phyloP scores from a whole-genome alignment of 2,329 filamentous ascomycete genomes.

The Chaetomium sp. region DNA sequence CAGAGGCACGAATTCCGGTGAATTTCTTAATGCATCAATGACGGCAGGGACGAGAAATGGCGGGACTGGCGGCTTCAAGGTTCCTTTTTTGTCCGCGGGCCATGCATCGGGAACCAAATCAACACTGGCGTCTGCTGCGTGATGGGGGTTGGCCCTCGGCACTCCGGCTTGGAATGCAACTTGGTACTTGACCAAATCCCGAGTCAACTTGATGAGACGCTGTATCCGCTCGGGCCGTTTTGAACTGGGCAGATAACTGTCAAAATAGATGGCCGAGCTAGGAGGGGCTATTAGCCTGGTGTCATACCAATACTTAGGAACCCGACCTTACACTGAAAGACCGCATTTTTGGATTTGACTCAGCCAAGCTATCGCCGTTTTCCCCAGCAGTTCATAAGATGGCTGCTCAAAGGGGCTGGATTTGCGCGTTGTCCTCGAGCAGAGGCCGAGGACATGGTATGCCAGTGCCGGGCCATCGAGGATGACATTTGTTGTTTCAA shows the following conservation, averaged over 20 bases:
- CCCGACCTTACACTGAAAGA: slow-evolving; percentile 60
- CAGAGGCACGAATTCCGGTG: slow-evolving; percentile 45
- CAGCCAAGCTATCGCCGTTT: slow-evolving; percentile 63
- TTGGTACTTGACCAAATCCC: slow-evolving; percentile 56
- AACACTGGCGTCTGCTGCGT: slow-evolving; percentile 26
- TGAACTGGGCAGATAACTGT: slow-evolving; percentile 71
- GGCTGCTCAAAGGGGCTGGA: slow-evolving; percentile 56
- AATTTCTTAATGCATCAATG: slow-evolving; percentile 66
- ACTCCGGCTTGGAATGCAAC: slow-evolving; percentile 37
- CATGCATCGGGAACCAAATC: slow-evolving; percentile 33
- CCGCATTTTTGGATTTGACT: slow-evolving; percentile 56
- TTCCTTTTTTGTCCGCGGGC: slow-evolving; percentile 36
- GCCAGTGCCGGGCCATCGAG: slow-evolving; percentile 82
- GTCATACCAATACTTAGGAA: neutral
- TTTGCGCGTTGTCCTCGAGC: slow-evolving; percentile 40
- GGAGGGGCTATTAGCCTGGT: slow-evolving; percentile 27
- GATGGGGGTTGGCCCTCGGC: slow-evolving; percentile 26
- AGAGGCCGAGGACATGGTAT: slow-evolving; percentile 67
- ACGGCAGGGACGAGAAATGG: slow-evolving; percentile 78
- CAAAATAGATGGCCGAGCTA: slow-evolving; percentile 77
- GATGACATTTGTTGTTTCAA: slow-evolving; percentile 50
- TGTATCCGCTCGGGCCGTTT: slow-evolving; percentile 66
- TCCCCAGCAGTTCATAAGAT: slow-evolving; percentile 64
- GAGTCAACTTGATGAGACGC: slow-evolving; percentile 61
- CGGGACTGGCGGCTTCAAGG: slow-evolving; percentile 44